Percentiles rank a stretch among this genome's conserved stretches.
phyloP scores from a whole-genome alignment of 768 basidiomycete species.

The Lentinula lateritia region DNA sequence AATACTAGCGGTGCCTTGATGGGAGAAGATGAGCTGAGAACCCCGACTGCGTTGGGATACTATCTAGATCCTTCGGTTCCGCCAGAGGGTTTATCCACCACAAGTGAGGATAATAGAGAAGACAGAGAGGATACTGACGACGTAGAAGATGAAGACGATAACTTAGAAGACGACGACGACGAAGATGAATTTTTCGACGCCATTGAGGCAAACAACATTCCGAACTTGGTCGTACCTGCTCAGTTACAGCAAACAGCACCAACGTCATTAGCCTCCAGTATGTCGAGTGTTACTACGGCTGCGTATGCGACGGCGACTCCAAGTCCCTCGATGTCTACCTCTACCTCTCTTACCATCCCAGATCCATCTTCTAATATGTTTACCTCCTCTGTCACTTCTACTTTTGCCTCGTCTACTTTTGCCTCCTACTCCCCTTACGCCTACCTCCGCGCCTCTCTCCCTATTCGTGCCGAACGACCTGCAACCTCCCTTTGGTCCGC shows the following conservation, averaged over 20 bases:
- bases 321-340: neutral
- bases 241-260: constrained; percentile 33
- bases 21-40: neutral
- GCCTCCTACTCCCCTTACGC: constrained; percentile 36
- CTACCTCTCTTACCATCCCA: neutral
- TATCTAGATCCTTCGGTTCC: no score
- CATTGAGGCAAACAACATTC: constrained; percentile 76
- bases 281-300: neutral
- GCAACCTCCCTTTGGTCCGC: constrained; percentile 92
- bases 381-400: neutral
- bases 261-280: neutral
- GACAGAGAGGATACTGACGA: neutral
- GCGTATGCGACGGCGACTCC: neutral
- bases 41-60: neutral
- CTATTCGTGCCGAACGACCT: constrained; percentile 76
- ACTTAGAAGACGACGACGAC: constrained; percentile 54
- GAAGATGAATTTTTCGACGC: constrained; percentile 99
- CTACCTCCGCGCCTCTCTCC: constrained; percentile 52
- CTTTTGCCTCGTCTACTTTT: neutral
- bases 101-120: no score
- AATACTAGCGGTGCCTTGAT: no score
- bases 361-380: neutral
- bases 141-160: neutral
- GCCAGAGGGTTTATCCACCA: no score
- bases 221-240: constrained; percentile 67